phyloP scores from a whole-genome alignment of 768 basidiomycete species.

The Rhodosporidiobolus odoratus region DNA sequence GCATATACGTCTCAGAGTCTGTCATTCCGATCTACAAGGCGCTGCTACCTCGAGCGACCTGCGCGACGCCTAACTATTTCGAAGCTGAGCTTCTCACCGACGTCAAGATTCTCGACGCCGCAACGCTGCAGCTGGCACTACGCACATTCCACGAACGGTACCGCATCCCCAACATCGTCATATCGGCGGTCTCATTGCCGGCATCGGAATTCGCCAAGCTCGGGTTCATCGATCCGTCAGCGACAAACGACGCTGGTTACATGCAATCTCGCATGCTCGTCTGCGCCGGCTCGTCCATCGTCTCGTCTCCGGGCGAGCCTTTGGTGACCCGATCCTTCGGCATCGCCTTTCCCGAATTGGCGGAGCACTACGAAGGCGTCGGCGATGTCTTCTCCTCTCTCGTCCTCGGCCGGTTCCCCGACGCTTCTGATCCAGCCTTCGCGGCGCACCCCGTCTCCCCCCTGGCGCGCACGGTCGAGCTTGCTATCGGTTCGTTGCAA shows the following conservation, averaged over 20 bases:
- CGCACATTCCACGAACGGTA: slow-evolving; percentile 68
- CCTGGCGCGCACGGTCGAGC: slow-evolving; percentile 60
- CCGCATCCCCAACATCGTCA: slow-evolving; percentile 76
- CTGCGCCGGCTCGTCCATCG: slow-evolving; percentile 69
- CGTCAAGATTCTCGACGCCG: slow-evolving; percentile 60
- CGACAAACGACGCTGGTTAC: neutral
- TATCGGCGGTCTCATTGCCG: slow-evolving; percentile 64
- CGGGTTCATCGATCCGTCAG: slow-evolving; percentile 9
- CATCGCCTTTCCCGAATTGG: slow-evolving; percentile 67
- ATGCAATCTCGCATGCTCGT: slow-evolving; percentile 55
- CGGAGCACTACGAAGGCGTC: slow-evolving; percentile 92
- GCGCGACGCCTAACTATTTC: slow-evolving; percentile 97
- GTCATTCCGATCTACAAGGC: slow-evolving; percentile 79
- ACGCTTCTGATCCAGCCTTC: slow-evolving; percentile 9
- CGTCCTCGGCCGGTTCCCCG: slow-evolving; percentile 68
- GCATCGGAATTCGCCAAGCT: slow-evolving; percentile 52
- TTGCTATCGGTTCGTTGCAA: slow-evolving; percentile 69
- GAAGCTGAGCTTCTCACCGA: slow-evolving; percentile 88
- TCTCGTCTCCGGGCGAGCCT: slow-evolving; percentile 36
- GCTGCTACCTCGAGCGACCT: slow-evolving; percentile 67
- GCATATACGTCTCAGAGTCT: slow-evolving; percentile 77
- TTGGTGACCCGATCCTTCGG: slow-evolving; percentile 54
- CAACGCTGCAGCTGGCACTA: slow-evolving; percentile 65
- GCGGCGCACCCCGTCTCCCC: slow-evolving; percentile 45
- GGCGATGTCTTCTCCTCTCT: slow-evolving; percentile 95